These are phyloP conservation scores for Globisporangium parvum DNA, from an alignment of 352 stramenopile genomes.

Conservation along the genomic window DNA sequence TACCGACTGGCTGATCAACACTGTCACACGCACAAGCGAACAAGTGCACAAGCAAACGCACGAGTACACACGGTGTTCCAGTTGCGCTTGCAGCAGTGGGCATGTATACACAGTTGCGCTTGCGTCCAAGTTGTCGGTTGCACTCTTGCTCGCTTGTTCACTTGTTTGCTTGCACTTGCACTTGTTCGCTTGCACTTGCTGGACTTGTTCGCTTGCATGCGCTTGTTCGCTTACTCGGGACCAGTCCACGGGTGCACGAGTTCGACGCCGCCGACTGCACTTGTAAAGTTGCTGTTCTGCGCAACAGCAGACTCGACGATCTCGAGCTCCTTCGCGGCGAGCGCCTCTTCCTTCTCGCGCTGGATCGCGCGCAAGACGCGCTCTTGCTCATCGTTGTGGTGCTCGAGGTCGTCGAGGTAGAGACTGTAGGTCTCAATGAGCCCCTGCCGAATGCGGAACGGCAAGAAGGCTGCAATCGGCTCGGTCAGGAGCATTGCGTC, in stretches of 20 bases:
- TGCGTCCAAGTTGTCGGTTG: no score
- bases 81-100: no score
- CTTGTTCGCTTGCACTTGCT: no score
- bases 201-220: background rate
- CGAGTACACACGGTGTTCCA: slow-evolving; percentile 2
- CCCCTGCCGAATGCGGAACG: slow-evolving; percentile 80
- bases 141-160: no score
- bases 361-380: slow-evolving; percentile 76
- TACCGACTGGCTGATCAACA: background rate
- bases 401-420: slow-evolving; percentile 80
- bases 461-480: slow-evolving; percentile 71
- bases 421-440: slow-evolving; percentile 88
- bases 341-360: slow-evolving; percentile 34
- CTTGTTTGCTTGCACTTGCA: no score
- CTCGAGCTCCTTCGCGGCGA: slow-evolving; percentile 14
- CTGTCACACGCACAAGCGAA: background rate
- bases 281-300: slow-evolving; percentile 4
- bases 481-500: slow-evolving; percentile 82
- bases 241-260: background rate
- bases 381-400: slow-evolving; percentile 79
- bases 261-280: background rate
- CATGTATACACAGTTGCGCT: no score
- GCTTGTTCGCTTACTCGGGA: background rate
- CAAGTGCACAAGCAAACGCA: no score
- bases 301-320: slow-evolving; percentile 4